Percentiles rank a stretch among this genome's conserved stretches.
phyloP scores from a whole-genome alignment of 495 filamentous ascomycete species.

The Pyronema domesticum region DNA sequence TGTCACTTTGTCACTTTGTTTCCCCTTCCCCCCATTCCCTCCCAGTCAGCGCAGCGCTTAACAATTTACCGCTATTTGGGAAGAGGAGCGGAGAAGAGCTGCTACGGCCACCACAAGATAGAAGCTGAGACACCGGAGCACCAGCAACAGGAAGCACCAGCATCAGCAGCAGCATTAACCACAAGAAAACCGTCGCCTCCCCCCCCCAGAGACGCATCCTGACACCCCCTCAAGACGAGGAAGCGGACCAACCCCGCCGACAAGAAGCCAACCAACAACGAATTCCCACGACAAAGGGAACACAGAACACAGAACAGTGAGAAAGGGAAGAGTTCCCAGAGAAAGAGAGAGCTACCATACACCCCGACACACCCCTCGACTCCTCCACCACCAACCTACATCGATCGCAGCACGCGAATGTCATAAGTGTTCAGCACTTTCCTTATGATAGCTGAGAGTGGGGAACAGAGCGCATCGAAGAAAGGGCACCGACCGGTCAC shows the following conservation, averaged over 20 bases:
- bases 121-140: too few relatives aligned
- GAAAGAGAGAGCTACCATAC: too few relatives aligned
- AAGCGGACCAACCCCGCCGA: background rate
- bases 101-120: too few relatives aligned
- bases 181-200: background rate
- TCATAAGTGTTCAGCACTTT: background rate
- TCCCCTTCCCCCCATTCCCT: too few relatives aligned
- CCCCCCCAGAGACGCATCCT: too few relatives aligned
- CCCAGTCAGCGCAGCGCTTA: too few relatives aligned
- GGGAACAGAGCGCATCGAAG: background rate
- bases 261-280: background rate
- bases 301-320: too few relatives aligned
- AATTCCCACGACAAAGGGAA: background rate
- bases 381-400: background rate
- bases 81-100: too few relatives aligned
- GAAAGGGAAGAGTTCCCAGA: too few relatives aligned
- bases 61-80: too few relatives aligned
- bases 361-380: background rate
- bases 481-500: background rate
- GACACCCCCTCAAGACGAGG: background rate
- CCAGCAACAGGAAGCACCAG: too few relatives aligned
- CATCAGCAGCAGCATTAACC: background rate
- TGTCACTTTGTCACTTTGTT: too few relatives aligned
- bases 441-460: slow-evolving; percentile 2
- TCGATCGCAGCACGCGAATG: background rate